Percentiles rank a stretch among this genome's conserved stretches.
phyloP scores from a whole-genome alignment of 2,329 filamentous ascomycete species.

The Cyphellophora attinorum region DNA sequence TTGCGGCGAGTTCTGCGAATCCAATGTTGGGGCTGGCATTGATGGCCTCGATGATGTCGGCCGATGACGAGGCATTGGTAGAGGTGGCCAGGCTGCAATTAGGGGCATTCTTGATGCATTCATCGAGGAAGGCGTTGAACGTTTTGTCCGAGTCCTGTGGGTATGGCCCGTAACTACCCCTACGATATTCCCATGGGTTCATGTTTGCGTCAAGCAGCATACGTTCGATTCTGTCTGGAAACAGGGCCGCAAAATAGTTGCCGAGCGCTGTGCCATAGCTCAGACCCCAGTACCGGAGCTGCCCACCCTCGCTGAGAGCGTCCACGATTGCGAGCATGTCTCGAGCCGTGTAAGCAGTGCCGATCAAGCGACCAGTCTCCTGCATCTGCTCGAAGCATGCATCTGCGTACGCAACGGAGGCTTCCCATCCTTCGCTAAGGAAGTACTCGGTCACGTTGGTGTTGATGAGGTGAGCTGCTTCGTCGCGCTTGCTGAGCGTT shows the following conservation, averaged over 20 bases:
- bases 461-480: slow-evolving; percentile 1
- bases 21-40: no score
- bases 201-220: slow-evolving; percentile 24
- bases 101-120: slow-evolving; percentile 3
- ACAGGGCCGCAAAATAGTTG: slow-evolving; percentile 27
- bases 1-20: slow-evolving; percentile 1
- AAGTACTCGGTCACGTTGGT: slow-evolving; percentile 8
- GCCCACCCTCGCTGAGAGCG: slow-evolving; percentile 30
- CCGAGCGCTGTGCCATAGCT: slow-evolving; percentile 25
- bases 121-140: slow-evolving; percentile 4
- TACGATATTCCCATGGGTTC: slow-evolving; percentile 7
- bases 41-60: slow-evolving; percentile 4
- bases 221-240: slow-evolving; percentile 29
- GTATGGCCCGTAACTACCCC: slow-evolving; percentile 2
- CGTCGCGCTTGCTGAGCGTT: background rate
- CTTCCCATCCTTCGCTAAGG: slow-evolving; percentile 9
- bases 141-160: slow-evolving; percentile 3
- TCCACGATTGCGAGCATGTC: slow-evolving; percentile 38
- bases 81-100: slow-evolving; percentile 2
- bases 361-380: slow-evolving; percentile 12
- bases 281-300: slow-evolving; percentile 21
- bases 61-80: background rate
- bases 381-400: slow-evolving; percentile 1
- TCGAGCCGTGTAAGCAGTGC: slow-evolving; percentile 34
- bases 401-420: slow-evolving; percentile 5